Evolutionary conservation across 2,329 filamentous ascomycete species (phyloP), one percentile per base, ranked within the genome.

Genomic region (Mollisiaceae sp.): DNA sequence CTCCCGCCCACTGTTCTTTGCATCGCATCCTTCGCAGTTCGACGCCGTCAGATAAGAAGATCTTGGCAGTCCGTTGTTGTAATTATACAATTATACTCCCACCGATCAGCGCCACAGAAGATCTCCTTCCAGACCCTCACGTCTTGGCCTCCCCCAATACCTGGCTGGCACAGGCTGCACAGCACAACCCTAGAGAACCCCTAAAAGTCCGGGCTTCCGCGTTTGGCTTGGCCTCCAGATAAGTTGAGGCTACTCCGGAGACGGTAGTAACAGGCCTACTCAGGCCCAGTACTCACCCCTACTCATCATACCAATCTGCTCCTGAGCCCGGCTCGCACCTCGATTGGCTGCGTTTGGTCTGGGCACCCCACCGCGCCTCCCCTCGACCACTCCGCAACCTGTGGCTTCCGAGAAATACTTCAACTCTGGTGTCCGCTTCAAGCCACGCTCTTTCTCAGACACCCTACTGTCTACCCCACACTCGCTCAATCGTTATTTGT

Each of bases 391-490:
- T 54, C 24, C 27, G 50, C 24, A 15, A 12, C 24, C 50, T 54
- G 24, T 54, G 22, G 50, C 4, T 8, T 8, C 27, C 24, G 18
- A 2, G n/a, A 54, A 12, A 54, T 54, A 54, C 50, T 54, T 54
- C 12, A 54, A 27, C 24, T 14, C 22, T 2, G 20, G n/a, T 54
- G 32, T 35, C 50, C 24, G 50, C 50, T 5, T 18, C 11, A 32
- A 54, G 24, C 50, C 50, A 35, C 50, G 27, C 50, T 57, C 15
- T 24, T 12, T 57, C 55, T 57, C 36, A 36, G 39, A 38, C 55
- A 36, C n/a, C 54, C 8, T 24, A 8, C 15, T 18, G 4, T 9
- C 32, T 39, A 57, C 55, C 55, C 55, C 36, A 57, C 55, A 36
- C 55, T 32, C 22, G 9, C 27, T 14, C 24, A 2, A 2, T 57